Base-by-base conservation (phyloP, 306 rosid species). In the Lagenaria siceraria region DNA sequence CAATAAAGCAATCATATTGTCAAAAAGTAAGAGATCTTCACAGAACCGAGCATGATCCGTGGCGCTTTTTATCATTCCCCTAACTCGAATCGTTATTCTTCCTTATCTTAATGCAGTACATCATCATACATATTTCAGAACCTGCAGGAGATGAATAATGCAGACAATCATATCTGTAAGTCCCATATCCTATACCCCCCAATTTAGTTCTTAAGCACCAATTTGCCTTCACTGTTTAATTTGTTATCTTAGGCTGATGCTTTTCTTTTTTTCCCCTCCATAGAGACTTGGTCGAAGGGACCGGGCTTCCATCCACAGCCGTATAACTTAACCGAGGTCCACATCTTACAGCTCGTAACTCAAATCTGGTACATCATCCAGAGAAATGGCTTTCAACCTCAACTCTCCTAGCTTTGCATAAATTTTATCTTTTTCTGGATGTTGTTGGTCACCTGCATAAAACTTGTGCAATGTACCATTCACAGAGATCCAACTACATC, bases 401-500 rank as follows among this genome's bases (percentile, higher is more conserved):
- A 38, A 81, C 73, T 78, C 85, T 76, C 84, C 86, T 81, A 91
- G 78, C 85, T 78, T 77, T 8, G 85, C 77, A 78, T 86, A 85
- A 60, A 91, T 85, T 54, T 80, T 79, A 46, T 86, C 86, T 59
- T 84, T 89, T 70, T 83, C 84, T 6, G 83, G 82, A 85, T 92
- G 97, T 8, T 76, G 81, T 82, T 82, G 86, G 83, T 90, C 93
- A 69, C 96, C 83, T 5, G 93, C 92, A 65, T 79, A 87, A 79
- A 92, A 90, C 74, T 84, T 90, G 70, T 89, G 90, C 64, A 87
- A 76, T 72, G 81, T 73, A 38, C 97, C 96, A 78, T 81, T 84
- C 59, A 92, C 72, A 15, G 83, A 80, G 74, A 92, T 84, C 91
- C 92, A 92, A 83, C 96, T 83, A 79, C 59, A 84, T 15, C 92